Conservation (phyloP, 1,284 basidiomycete genomes). For the Trichosporon ovoides region DNA sequence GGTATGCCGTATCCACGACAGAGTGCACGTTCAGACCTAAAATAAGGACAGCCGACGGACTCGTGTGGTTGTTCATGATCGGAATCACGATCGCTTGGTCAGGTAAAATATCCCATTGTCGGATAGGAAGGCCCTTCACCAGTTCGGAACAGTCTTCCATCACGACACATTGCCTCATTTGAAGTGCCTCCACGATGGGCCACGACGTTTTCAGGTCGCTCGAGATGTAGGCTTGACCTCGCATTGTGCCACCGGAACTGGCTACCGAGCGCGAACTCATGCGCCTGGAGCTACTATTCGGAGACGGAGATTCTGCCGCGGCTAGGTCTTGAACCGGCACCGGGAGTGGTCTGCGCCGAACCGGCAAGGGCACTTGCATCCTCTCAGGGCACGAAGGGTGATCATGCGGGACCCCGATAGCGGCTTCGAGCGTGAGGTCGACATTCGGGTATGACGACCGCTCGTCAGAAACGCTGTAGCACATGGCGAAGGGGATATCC, state of each 20-base stretch:
- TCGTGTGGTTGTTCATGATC: conserved; percentile 22
- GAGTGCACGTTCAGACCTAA: conserved; percentile 37
- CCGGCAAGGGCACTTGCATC: conserved; percentile 2
- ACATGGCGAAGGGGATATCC: conserved; percentile 28
- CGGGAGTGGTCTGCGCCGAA: neutral
- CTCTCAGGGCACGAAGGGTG: conserved; percentile 15
- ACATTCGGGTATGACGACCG: neutral
- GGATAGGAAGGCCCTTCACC: conserved; percentile 27
- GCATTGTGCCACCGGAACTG: neutral
- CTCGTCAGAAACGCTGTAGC: conserved; percentile 21
- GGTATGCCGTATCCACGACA: conserved; percentile 31
- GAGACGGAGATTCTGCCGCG: neutral
- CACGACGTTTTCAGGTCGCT: conserved; percentile 10
- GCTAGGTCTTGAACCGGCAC: neutral
- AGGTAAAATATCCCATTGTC: conserved; percentile 36
- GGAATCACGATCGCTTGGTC: conserved; percentile 43
- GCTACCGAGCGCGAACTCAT: neutral
- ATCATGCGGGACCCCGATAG: conserved; percentile 21
- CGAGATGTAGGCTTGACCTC: neutral
- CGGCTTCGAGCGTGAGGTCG: conserved; percentile 18
- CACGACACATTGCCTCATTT: conserved; percentile 22
- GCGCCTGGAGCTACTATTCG: neutral
- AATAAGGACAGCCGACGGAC: conserved; percentile 34
- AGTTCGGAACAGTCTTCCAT: conserved; percentile 32
- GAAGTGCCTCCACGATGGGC: conserved; percentile 30